Evolutionary conservation across 2,329 filamentous ascomycete genomes (phyloP).

Genomic region (Penicillium digitatum): DNA sequence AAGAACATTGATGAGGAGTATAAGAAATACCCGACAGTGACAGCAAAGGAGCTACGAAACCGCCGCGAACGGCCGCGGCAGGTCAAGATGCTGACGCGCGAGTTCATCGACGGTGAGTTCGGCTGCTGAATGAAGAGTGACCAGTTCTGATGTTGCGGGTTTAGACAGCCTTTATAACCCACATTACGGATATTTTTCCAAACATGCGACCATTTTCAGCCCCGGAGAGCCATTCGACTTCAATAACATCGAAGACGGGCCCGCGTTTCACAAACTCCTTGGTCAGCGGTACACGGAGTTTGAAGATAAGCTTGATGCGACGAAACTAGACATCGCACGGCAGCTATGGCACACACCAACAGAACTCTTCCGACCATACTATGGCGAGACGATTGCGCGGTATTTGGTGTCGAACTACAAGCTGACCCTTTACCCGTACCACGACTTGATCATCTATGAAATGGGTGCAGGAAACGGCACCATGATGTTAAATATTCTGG

Average conservation of each 20-base stretch:
- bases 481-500: conserved; percentile 94
- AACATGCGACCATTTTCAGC: conserved; percentile 92
- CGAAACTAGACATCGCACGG: conserved; percentile 67
- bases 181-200: conserved; percentile 92
- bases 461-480: conserved; percentile 98
- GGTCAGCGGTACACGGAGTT: conserved; percentile 81
- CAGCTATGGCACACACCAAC: conserved; percentile 99
- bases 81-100: conserved; percentile 95
- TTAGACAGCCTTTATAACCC: conserved; percentile 91
- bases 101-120: conserved; percentile 84
- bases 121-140: background rate
- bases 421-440: conserved; percentile 86
- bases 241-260: conserved; percentile 72
- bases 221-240: conserved; percentile 92
- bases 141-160: conserved; percentile 8
- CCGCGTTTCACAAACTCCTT: conserved; percentile 74
- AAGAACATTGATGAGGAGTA: conserved; percentile 77
- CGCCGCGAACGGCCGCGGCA: conserved; percentile 72
- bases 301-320: conserved; percentile 77
- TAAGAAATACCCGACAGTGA: conserved; percentile 76
- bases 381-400: conserved; percentile 93
- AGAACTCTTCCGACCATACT: conserved; percentile 92
- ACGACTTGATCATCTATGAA: conserved; percentile 96
- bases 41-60: conserved; percentile 69
- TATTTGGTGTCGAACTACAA: conserved; percentile 97